Evolutionary conservation across 495 filamentous ascomycete species (phyloP), one percentile per base, ranked within the genome.

Genomic region (Pyrenula massariospora): DNA sequence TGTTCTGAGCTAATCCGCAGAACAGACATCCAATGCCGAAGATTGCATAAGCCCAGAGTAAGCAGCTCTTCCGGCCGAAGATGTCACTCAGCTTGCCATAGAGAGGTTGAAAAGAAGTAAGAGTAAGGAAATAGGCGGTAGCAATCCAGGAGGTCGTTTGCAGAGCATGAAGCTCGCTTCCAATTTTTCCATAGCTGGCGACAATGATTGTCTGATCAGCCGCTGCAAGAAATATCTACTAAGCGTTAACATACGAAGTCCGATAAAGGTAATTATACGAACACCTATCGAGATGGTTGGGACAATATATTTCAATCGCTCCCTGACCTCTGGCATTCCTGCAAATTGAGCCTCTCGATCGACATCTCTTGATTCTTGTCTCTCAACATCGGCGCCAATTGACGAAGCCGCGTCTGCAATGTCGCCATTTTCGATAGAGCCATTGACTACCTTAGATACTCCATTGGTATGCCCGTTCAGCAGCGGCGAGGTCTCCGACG

Each of bases 71-170:
- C n/a, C 89, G 80, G 12, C 87, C 85, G 68, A 92, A 93, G 51
- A 93, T 91, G 67, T 93, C 87, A 56, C 79, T 83, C 48, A 89
- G 63, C 63, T 86, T 88, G 25, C 87, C 88, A 63, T 89, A 92
- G 0, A 90, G 66, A 0, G 85, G 88, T 66, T 90, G 89, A 63
- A 91, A 91, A 31, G 81, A 84, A 2, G 87, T 88, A 54, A 88
- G 66, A 5, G 88, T 92, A 20, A 94, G 73, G 61, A 92, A 87
- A 54, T 71, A 79, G 10, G 85, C 83, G 12, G 89, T 93, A 0
- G 88, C 86, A 60, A 95, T 88, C 89, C 89, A 95, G 36, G 83
- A 87, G 10, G 88, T 91, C 61, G 81, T 77, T 61, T 87, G 89
- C 56, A 94, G 70, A 12, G 87, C 87, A 21, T 88, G 76, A 21